A percentile compares a stretch with the other conserved stretches of the same genome.
These are phyloP conservation scores for Colletotrichum sp. DNA, from an alignment of 2,329 filamentous ascomycete species.

Conservation along the genomic window DNA sequence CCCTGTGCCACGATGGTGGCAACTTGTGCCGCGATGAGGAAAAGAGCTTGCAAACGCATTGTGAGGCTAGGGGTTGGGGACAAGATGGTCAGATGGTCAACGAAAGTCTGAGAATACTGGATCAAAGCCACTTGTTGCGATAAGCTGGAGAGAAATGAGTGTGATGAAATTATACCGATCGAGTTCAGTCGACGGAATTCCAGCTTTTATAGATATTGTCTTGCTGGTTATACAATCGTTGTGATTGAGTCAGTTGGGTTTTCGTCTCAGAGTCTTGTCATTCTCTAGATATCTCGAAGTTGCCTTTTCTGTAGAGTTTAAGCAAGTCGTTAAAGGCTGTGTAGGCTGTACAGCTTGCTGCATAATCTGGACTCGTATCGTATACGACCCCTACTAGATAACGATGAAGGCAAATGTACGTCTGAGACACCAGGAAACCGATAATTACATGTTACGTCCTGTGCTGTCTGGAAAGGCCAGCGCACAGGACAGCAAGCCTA, in stretches of 20 bases:
- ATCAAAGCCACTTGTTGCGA: not conserved
- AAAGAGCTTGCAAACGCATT: not conserved
- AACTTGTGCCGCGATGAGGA: not conserved
- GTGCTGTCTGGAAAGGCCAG: not conserved
- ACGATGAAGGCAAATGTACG: not conserved
- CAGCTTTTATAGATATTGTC: not conserved
- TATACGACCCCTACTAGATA: not conserved
- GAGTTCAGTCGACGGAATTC: not conserved
- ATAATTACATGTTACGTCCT: not conserved
- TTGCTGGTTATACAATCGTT: not conserved
- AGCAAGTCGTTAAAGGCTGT: not conserved
- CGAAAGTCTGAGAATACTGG: not conserved
- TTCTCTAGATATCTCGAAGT: not conserved
- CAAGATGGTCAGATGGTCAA: not conserved
- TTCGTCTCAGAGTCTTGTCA: not conserved
- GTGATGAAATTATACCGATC: not conserved
- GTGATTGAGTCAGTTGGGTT: not conserved
- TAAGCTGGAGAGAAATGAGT: not conserved
- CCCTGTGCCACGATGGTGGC: not conserved
- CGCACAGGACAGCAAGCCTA: not conserved
- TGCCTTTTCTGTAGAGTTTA: not conserved
- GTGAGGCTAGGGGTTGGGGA: fast-evolving
- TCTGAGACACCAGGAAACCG: not conserved
- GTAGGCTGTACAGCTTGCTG: not conserved
- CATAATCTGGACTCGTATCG: not conserved